Conservation (phyloP, 805 yeast species). For the Allodekkera sacchari region DNA sequence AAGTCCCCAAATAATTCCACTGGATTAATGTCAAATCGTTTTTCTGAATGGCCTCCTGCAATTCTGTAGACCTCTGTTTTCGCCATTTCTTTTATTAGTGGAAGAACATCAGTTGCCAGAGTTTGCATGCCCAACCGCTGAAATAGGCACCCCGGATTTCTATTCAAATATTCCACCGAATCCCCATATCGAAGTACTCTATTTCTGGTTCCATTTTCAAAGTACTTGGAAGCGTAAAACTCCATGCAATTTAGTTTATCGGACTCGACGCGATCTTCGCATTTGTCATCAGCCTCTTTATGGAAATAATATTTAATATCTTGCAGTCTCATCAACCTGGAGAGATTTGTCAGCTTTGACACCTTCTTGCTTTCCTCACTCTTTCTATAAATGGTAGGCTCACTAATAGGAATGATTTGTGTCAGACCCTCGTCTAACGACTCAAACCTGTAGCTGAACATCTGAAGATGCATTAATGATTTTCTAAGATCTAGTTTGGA, state of each 20-base stretch:
- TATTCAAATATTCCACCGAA: conserved; percentile 14
- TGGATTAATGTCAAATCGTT: conserved; percentile 7
- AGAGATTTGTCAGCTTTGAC: no score
- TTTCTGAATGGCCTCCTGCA: not conserved
- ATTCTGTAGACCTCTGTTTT: conserved; percentile 13
- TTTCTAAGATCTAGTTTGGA: conserved; percentile 16
- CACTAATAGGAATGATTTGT: no score
- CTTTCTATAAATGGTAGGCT: conserved; percentile 1
- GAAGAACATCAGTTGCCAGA: conserved; percentile 16
- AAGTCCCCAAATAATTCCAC: conserved; percentile 4
- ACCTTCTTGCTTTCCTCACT: not conserved
- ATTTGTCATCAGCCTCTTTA: not conserved
- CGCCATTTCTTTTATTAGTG: conserved; percentile 24
- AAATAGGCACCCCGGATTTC: conserved; percentile 17
- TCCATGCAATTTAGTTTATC: conserved; percentile 8
- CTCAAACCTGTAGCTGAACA: conserved; percentile 17
- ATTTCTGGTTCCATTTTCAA: conserved; percentile 18
- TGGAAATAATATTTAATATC: not conserved
- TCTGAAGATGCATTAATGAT: conserved; percentile 23
- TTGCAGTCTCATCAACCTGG: no score
- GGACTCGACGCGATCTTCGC: conserved; percentile 1
- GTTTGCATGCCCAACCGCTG: conserved; percentile 8
- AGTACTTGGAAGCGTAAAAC: conserved; percentile 21
- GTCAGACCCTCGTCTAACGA: conserved; percentile 10
- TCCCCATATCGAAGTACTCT: conserved; percentile 10